These are phyloP conservation scores for Pyrenophora teres DNA, from an alignment of 2,329 filamentous ascomycete species.

Conservation along the genomic window DNA sequence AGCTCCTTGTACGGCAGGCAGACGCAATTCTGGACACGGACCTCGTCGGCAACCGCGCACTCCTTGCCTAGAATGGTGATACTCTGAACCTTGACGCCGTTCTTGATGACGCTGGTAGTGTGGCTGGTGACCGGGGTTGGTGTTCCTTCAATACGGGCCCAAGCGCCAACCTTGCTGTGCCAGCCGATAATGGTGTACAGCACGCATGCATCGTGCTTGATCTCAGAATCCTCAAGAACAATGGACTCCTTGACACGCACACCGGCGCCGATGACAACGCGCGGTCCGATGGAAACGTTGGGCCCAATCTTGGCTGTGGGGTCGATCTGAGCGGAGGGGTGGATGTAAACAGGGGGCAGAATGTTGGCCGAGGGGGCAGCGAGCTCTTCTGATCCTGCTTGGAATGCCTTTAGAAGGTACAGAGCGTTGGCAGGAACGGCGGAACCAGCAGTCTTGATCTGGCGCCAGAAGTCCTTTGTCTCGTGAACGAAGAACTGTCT, in stretches of 20 bases:
- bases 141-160: slow-evolving; percentile 95
- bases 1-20: slow-evolving; percentile 98
- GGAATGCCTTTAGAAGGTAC: slow-evolving; percentile 92
- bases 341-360: slow-evolving; percentile 91
- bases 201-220: slow-evolving; percentile 95
- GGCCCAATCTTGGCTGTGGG: slow-evolving; percentile 95
- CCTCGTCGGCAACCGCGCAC: slow-evolving; percentile 89
- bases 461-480: slow-evolving; percentile 99
- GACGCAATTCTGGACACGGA: slow-evolving; percentile 95
- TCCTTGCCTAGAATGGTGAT: slow-evolving; percentile 98
- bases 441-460: slow-evolving; percentile 98
- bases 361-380: slow-evolving; percentile 83
- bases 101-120: slow-evolving; percentile 93
- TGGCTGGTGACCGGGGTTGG: slow-evolving; percentile 87
- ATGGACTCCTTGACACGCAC: slow-evolving; percentile 94
- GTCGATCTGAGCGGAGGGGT: slow-evolving; percentile 87
- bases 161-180: slow-evolving; percentile 95
- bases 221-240: slow-evolving; percentile 90
- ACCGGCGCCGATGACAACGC: slow-evolving; percentile 80
- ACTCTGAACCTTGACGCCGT: slow-evolving; percentile 97
- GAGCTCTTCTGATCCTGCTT: slow-evolving; percentile 80
- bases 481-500: slow-evolving; percentile 98
- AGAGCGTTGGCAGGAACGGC: slow-evolving; percentile 95
- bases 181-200: slow-evolving; percentile 96
- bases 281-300: slow-evolving; percentile 95